phyloP scores from a whole-genome alignment of 2,329 filamentous ascomycete genomes.

The Sporothrix protearum region DNA sequence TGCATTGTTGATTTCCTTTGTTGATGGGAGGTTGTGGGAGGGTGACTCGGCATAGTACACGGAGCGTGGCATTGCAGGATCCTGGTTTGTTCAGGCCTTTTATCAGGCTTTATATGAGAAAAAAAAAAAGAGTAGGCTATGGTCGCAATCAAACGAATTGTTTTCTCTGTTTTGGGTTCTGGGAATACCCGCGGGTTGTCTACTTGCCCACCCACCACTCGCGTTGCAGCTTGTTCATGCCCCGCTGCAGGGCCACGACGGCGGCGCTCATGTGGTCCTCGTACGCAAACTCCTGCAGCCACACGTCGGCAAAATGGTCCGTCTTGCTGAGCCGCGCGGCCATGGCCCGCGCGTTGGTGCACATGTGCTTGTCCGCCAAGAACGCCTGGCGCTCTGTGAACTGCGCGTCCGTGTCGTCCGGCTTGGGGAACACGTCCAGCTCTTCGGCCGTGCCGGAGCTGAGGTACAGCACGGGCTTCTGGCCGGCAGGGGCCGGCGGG shows the following conservation, averaged over 20 bases:
- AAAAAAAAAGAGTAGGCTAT: neutral
- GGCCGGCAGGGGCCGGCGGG: neutral
- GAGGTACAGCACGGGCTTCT: slow-evolving; percentile 20
- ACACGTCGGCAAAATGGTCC: slow-evolving; percentile 9
- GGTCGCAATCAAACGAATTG: neutral
- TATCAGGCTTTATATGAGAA: neutral
- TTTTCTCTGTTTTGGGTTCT: neutral
- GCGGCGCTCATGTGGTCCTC: slow-evolving; percentile 25
- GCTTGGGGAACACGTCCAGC: slow-evolving; percentile 3
- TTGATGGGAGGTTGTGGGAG: neutral
- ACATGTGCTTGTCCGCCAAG: neutral
- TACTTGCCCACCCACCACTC: slow-evolving; percentile 20
- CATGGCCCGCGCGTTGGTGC: slow-evolving; percentile 15
- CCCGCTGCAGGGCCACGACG: slow-evolving; percentile 20
- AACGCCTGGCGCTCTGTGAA: slow-evolving; percentile 11
- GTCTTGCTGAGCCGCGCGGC: slow-evolving; percentile 4
- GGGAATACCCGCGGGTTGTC: neutral
- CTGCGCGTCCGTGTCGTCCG: slow-evolving; percentile 19
- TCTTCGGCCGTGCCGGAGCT: slow-evolving; percentile 22
- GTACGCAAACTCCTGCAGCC: slow-evolving; percentile 20
- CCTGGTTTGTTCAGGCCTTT: neutral
- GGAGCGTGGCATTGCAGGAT: neutral
- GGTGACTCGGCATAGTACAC: slow-evolving; percentile 3
- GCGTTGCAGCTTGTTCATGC: slow-evolving; percentile 18
- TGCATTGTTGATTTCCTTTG: neutral